Base-by-base conservation (phyloP, 352 stramenopile species). In the Nothophytophthora sp. region DNA sequence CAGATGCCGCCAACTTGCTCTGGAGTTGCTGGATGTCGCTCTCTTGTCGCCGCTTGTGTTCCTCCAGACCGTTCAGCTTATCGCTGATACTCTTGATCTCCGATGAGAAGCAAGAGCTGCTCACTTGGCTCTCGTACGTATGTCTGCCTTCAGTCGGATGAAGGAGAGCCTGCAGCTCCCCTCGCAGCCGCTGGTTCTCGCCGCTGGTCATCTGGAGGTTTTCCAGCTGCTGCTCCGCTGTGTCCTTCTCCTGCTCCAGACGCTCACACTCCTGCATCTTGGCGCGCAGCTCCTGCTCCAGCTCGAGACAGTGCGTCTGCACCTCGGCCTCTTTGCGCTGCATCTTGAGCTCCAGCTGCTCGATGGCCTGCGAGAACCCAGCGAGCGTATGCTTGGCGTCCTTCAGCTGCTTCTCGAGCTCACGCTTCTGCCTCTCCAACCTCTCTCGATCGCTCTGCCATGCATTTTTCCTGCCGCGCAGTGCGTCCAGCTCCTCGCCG, bases 301-400 rank as follows among this genome's bases (percentile, higher is more conserved):
- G 55, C 22, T 74, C 62, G 27, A 88, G 55, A 23, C 50, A 76
- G n/a, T 51, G 58, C 9, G 73, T 82, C 59, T 85, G 73, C 27
- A 76, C 71, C 34, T 91, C 73, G 0, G 77, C 70, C 20, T 88
- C 77, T 24, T 84, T 77, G 39, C 80, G 80, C 55, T 88, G 80
- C 65, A 88, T 79, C 61, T 89, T 91, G 34, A 85, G 76, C 51
- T 91, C 80, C 28, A 91, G 61, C 55, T 91, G 77, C 36, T 91
- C 80, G 20, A 91, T 72, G 18, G 80, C 77, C 28, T 91, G 73
- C 25, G 70, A 72, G 44, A 88, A 87, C n/a, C 69, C 55, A 20
- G 63, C 62, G 32, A 91, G 71, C 30, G 70, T 87, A 25, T 69
- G 58, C 24, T 70, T 68, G 15, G 77, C 73, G 20, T 88, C 80